Base-by-base conservation (phyloP, 306 rosid species). In the Lagenaria siceraria region DNA sequence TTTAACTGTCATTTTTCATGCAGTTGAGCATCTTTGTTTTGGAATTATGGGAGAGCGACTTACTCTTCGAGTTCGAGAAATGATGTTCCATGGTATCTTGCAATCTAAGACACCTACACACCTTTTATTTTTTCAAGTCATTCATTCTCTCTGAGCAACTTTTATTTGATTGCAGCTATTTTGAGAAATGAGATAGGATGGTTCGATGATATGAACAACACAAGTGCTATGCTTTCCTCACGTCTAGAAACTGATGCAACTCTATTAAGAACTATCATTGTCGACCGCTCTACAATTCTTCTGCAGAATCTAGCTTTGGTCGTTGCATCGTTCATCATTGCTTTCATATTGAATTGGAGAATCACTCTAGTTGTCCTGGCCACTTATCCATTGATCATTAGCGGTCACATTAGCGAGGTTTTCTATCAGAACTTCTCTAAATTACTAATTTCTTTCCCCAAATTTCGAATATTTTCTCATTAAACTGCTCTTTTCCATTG, bases 31-130 rank as follows among this genome's bases (percentile, higher is more conserved):
- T 88, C 87, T 90, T 70, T 92, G 88, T 79, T 90, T 95, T 18
- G 98, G 97, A 78, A 90, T 88, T 62, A 92, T 95, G 96, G 98
- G 98, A 68, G 97, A 95, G 84, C 89, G 97, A 69, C 97, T 95
- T 59, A 90, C 96, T 64, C 96, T 92, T 84, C 96, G 96, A 1
- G 97, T 89, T 54, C 86, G 97, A 79, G 96, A 92, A 80, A 89
- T 18, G 82, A 90, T 95, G 93, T 95, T 95, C 89, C 85, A 90
- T 8, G 96, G 98, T 92, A 89, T 59, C 80, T 27, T 15, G 4
- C 42, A 15, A 48, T 46, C 59, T 42, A 10, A n/a, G 9, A 13
- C 14, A 48, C 75, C n/a, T 43, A 42, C 14, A 12, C 22, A 12
- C 38, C 12, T 29, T 31, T 7, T 61, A 18, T 63, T 42, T 33